Evolutionary conservation across 2,329 filamentous ascomycete species (phyloP).

Genomic region (Xylaria polymorpha): DNA sequence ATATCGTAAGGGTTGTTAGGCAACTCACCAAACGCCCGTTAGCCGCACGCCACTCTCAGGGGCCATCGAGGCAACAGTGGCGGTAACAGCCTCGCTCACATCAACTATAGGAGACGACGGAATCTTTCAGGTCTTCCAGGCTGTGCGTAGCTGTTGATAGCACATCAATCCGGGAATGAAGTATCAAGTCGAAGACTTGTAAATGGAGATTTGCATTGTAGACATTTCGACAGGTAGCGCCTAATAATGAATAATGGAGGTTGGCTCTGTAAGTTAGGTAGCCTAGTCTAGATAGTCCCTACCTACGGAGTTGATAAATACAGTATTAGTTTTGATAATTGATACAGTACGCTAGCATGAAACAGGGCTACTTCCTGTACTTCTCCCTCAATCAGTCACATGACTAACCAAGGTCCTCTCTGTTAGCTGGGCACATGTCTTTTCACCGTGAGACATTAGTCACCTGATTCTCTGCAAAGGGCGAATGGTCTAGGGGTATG

Average conservation of each 20-base stretch:
- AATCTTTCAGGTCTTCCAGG: not conserved
- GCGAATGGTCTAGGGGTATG: conserved; percentile 44
- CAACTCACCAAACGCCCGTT: conserved; percentile 53
- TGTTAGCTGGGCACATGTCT: too few relatives aligned
- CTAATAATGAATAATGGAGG: not conserved
- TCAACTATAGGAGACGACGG: not conserved
- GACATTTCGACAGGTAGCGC: not conserved
- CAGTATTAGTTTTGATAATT: not conserved
- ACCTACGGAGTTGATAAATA: not conserved
- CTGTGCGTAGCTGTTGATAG: not conserved
- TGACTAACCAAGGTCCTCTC: not conserved
- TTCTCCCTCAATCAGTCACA: not conserved
- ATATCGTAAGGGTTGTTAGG: too few relatives aligned
- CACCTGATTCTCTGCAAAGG: not conserved
- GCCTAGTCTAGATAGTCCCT: not conserved
- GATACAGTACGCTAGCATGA: not conserved
- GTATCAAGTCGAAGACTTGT: not conserved
- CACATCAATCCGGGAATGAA: not conserved
- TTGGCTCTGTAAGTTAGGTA: not conserved
- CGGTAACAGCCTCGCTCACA: conserved; percentile 6
- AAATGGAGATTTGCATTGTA: conserved; percentile 7
- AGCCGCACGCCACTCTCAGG: conserved; percentile 51
- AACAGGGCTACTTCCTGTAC: not conserved
- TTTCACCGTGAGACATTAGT: too few relatives aligned
- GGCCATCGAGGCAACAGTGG: conserved; percentile 45